A percentile compares a stretch with the other conserved stretches of the same genome.
These are phyloP conservation scores for Arabis alpina DNA, from an alignment of 345 rosid species.

Conservation along the genomic window DNA sequence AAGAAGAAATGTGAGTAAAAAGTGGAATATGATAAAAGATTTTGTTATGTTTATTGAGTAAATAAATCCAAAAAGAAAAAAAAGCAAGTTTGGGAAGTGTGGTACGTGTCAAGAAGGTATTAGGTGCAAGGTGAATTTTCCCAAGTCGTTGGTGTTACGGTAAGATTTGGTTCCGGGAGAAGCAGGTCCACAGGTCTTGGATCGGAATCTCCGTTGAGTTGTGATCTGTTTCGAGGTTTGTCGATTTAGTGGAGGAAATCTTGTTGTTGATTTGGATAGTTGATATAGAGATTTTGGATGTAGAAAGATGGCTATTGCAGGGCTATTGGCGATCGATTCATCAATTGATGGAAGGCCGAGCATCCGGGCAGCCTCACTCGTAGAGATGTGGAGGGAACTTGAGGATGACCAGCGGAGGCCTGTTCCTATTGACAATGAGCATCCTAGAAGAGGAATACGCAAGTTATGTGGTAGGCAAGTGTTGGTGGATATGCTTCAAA, in stretches of 20 bases:
- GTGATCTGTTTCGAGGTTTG: too few relatives aligned
- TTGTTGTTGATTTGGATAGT: too few relatives aligned
- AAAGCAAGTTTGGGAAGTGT: constrained; percentile 43
- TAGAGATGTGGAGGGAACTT: constrained; percentile 89
- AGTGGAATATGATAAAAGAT: background rate
- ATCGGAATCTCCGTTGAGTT: too few relatives aligned
- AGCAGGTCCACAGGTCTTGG: constrained; percentile 36
- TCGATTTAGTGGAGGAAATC: too few relatives aligned
- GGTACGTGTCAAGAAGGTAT: constrained; percentile 43
- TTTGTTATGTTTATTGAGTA: background rate
- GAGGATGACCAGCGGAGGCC: constrained; percentile 84
- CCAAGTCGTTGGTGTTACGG: constrained; percentile 62
- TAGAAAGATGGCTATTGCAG: constrained; percentile 64
- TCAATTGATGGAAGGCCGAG: constrained; percentile 64
- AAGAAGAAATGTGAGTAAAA: background rate
- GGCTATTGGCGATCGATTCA: constrained; percentile 72
- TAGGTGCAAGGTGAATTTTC: constrained; percentile 5
- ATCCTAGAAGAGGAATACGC: constrained; percentile 68
- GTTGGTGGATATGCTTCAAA: constrained; percentile 82
- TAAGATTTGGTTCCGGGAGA: constrained; percentile 43
- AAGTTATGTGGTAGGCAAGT: constrained; percentile 90
- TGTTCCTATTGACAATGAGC: constrained; percentile 59
- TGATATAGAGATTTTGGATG: too few relatives aligned
- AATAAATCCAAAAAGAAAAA: constrained; percentile 45
- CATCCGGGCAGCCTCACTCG: constrained; percentile 74